A percentile compares a stretch with the other conserved stretches of the same genome.
These are phyloP conservation scores for Aplosporella prunicola DNA, from an alignment of 2,329 filamentous ascomycete genomes.

Conservation along the genomic window DNA sequence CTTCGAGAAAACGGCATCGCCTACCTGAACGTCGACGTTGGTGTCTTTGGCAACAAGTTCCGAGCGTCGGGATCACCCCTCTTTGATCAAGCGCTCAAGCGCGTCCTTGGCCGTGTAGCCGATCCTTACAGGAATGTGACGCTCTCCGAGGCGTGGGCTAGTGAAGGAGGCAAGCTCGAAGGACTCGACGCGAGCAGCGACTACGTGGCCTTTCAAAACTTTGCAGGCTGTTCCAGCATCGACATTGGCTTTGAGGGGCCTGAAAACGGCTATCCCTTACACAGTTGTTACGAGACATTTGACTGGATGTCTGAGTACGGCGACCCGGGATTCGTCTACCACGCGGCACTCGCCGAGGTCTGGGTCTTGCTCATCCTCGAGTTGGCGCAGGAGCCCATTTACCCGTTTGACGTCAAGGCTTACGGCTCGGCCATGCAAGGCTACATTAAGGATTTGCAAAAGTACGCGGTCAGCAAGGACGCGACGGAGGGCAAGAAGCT, in stretches of 20 bases:
- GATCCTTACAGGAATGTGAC: conserved; percentile 66
- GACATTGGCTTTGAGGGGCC: conserved; percentile 68
- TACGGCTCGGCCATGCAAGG: conserved; percentile 58
- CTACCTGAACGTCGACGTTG: conserved; percentile 86
- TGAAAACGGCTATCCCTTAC: conserved; percentile 53
- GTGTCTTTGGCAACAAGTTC: conserved; percentile 66
- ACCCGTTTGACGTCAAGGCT: conserved; percentile 69
- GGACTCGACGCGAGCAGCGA: conserved; percentile 69
- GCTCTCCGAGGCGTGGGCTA: conserved; percentile 68
- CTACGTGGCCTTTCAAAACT: conserved; percentile 82
- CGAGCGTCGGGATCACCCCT: conserved; percentile 72
- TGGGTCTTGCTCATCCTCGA: conserved; percentile 78
- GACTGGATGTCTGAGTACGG: conserved; percentile 73
- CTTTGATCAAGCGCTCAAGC: conserved; percentile 61
- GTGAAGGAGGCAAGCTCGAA: conserved; percentile 48
- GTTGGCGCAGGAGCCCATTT: conserved; percentile 66
- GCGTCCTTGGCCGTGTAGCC: conserved; percentile 62
- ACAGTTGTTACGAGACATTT: conserved; percentile 83
- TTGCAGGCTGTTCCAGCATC: conserved; percentile 79
- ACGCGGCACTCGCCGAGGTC: conserved; percentile 68
- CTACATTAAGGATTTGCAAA: conserved; percentile 58
- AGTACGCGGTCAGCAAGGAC: conserved; percentile 51
- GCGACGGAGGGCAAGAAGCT: conserved; percentile 24
- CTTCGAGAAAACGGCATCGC: conserved; percentile 68
- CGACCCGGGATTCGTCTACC: conserved; percentile 76